These are phyloP conservation scores for Zygosaccharomyces siamensis DNA, from an alignment of 805 yeast species.

Conservation along the genomic window DNA sequence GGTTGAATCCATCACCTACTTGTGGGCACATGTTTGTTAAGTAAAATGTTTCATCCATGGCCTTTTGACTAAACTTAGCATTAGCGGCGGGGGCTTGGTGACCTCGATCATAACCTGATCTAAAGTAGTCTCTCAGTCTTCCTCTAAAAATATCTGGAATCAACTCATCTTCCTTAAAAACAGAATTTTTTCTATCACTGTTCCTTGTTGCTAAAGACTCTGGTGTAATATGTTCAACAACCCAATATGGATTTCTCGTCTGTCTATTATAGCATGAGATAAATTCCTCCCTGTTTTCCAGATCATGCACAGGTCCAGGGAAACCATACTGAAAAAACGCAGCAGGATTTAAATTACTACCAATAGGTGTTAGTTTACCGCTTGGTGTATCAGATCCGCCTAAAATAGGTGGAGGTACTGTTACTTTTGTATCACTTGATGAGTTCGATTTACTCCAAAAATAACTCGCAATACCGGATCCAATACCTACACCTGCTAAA, in stretches of 20 bases:
- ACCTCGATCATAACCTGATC: slow-evolving; percentile 95
- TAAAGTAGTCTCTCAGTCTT: slow-evolving; percentile 75
- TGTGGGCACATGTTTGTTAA: slow-evolving; percentile 93
- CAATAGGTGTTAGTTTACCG: slow-evolving; percentile 25
- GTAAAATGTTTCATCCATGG: slow-evolving; percentile 92
- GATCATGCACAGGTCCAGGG: slow-evolving; percentile 91
- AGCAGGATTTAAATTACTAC: slow-evolving; percentile 56
- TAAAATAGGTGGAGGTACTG: slow-evolving; percentile 11
- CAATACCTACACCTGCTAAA: slow-evolving; percentile 27
- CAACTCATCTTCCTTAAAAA: slow-evolving; percentile 80
- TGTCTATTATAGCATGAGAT: slow-evolving; percentile 82
- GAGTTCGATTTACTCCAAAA: slow-evolving; percentile 30
- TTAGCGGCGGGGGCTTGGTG: slow-evolving; percentile 98
- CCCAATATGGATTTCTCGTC: slow-evolving; percentile 81
- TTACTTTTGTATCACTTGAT: slow-evolving; percentile 10
- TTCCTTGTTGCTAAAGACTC: slow-evolving; percentile 52
- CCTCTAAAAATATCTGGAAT: slow-evolving; percentile 78
- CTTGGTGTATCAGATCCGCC: slow-evolving; percentile 8
- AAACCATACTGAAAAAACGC: slow-evolving; percentile 88
- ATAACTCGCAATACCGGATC: slow-evolving; percentile 35
- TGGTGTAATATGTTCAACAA: slow-evolving; percentile 79
- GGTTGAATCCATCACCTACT: slow-evolving; percentile 94
- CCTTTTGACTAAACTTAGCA: slow-evolving; percentile 82
- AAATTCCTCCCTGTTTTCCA: slow-evolving; percentile 68
- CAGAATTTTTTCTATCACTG: slow-evolving; percentile 74